A percentile compares a stretch with the other conserved stretches of the same genome.
phyloP scores from a whole-genome alignment of 1,139 yeast species.

The Zygoascus hellenicus region DNA sequence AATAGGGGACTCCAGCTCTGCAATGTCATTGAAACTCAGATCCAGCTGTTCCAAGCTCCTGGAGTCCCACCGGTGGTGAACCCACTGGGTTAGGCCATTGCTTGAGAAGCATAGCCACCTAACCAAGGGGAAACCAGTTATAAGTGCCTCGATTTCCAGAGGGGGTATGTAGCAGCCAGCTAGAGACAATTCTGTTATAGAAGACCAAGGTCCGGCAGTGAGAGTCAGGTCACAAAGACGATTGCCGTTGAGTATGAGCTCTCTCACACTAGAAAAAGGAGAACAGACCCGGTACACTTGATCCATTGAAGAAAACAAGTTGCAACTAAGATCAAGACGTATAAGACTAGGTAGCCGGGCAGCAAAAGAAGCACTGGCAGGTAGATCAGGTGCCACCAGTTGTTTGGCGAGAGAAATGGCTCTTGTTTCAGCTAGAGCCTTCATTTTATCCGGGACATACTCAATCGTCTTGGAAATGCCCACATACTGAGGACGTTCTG shows the following conservation, averaged over 20 bases:
- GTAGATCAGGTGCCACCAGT: conserved; percentile 35
- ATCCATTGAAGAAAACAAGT: conserved; percentile 44
- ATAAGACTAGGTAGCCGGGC: conserved; percentile 30
- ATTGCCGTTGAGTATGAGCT: conserved; percentile 59
- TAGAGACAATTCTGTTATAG: conserved; percentile 31
- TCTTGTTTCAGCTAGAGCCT: conserved; percentile 43
- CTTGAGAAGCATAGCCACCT: conserved; percentile 42
- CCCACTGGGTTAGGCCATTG: conserved; percentile 33
- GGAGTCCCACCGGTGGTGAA: conserved; percentile 30
- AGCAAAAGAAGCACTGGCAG: conserved; percentile 11
- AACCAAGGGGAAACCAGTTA: conserved; percentile 42
- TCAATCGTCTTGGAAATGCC: conserved; percentile 50
- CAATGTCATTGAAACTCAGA: conserved; percentile 11
- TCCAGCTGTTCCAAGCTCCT: conserved; percentile 10
- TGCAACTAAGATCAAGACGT: conserved; percentile 57
- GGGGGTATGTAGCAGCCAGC: conserved; percentile 36
- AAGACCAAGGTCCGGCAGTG: conserved; percentile 6
- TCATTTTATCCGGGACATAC: conserved; percentile 59
- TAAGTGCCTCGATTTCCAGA: conserved; percentile 30
- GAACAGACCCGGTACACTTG: conserved; percentile 39
- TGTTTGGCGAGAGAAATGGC: conserved; percentile 44
- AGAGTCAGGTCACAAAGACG: conserved; percentile 21
- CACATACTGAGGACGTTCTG: conserved; percentile 20
- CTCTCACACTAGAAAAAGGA: conserved; percentile 37
- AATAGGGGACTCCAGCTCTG: conserved; percentile 16